phyloP scores from a whole-genome alignment of 148 eudicot genomes.

The Rhododendron simsii region DNA sequence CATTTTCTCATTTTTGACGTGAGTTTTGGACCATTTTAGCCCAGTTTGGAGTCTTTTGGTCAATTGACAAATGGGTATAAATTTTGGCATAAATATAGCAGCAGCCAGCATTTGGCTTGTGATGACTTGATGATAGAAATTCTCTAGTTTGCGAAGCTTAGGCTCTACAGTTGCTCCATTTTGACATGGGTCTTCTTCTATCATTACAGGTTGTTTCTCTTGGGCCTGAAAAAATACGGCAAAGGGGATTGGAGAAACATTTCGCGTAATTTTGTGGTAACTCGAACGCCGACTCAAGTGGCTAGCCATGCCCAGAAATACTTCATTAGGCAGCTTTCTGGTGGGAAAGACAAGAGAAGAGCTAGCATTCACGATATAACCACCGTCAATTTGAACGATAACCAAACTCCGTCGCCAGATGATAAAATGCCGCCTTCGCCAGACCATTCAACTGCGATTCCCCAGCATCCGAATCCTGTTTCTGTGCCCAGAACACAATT shows the following conservation, averaged over 20 bases:
- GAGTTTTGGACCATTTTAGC: not conserved
- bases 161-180: not conserved
- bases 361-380: constrained; percentile 93
- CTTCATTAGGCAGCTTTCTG: constrained; percentile 85
- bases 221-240: constrained; percentile 90
- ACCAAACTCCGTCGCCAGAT: constrained; percentile 51
- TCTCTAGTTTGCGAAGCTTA: not conserved
- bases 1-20: not conserved
- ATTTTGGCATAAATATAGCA: not conserved
- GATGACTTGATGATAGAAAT: not conserved
- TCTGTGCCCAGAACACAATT: constrained; percentile 29
- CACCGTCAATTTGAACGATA: constrained; percentile 58
- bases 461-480: constrained; percentile 24
- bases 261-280: constrained; percentile 77
- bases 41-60: not conserved
- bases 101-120: not conserved
- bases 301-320: constrained; percentile 98
- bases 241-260: constrained; percentile 98
- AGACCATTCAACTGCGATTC: constrained; percentile 32
- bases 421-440: constrained; percentile 38
- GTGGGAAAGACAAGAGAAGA: constrained; percentile 86
- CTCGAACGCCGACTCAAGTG: constrained; percentile 91
- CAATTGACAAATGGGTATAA: not conserved
- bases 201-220: constrained; percentile 58
- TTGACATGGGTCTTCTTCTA: constrained; percentile 10